A percentile compares a stretch with the other conserved stretches of the same genome.
Evolutionary conservation across 495 filamentous ascomycete genomes (phyloP).

Genomic region (Tetracladium setigerum): DNA sequence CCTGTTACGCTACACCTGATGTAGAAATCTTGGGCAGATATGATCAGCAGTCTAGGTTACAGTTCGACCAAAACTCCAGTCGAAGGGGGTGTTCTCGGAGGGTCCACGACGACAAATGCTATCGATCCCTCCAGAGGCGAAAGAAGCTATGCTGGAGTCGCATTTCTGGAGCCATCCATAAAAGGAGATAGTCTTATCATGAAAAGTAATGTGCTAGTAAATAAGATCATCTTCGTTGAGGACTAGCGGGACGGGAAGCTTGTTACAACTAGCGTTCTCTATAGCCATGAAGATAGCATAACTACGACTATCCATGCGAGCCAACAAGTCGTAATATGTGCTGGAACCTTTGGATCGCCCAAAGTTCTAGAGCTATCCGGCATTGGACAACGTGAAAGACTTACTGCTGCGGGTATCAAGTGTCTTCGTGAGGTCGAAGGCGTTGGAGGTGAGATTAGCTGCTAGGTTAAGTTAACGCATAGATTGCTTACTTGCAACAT

Average conservation of each 20-base stretch:
- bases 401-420: conserved; percentile 38
- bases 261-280: conserved; percentile 15
- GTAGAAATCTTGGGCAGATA: too few species aligned
- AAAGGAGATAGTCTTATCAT: conserved; percentile 16
- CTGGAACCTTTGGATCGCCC: conserved; percentile 12
- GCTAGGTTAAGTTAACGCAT: too few species aligned
- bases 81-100: not conserved
- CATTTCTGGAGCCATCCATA: conserved; percentile 1
- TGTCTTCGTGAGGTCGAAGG: conserved; percentile 26
- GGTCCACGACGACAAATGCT: not conserved
- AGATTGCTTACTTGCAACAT: too few species aligned
- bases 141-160: conserved; percentile 4
- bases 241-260: not conserved
- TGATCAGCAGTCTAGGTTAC: not conserved
- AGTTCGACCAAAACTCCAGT: not conserved
- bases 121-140: not conserved
- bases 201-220: not conserved
- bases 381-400: conserved; percentile 14
- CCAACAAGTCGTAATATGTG: conserved; percentile 13
- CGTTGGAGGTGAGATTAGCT: not conserved
- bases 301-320: not conserved
- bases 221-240: not conserved
- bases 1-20: too few species aligned
- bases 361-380: conserved; percentile 18
- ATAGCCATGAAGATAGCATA: conserved; percentile 26